Evolutionary conservation across 495 filamentous ascomycete genomes (phyloP).

Genomic region (Tuber umbilicatum): DNA sequence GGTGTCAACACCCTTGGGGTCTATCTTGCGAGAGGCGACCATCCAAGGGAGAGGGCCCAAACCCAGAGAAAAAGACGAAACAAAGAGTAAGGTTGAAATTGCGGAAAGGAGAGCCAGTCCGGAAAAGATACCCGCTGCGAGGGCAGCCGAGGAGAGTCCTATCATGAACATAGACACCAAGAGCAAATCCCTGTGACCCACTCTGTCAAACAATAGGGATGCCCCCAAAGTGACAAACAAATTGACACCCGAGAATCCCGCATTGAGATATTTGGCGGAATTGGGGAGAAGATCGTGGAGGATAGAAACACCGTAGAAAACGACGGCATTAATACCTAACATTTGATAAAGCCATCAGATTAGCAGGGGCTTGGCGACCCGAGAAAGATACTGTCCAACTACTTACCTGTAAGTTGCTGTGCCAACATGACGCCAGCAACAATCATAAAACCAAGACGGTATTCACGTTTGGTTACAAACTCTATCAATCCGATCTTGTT

Average conservation of each 20-base stretch:
- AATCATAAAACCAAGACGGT: constrained; percentile 71
- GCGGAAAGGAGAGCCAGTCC: constrained; percentile 66
- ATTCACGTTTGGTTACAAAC: constrained; percentile 45
- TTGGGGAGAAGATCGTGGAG: constrained; percentile 68
- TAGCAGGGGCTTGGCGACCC: background rate
- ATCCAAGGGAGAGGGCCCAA: constrained; percentile 93
- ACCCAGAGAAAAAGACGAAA: constrained; percentile 81
- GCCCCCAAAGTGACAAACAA: constrained; percentile 72
- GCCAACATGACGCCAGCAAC: constrained; percentile 86
- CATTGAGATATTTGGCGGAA: constrained; percentile 70
- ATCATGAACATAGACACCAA: constrained; percentile 75
- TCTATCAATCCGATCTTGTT: constrained; percentile 22
- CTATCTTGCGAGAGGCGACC: constrained; percentile 79
- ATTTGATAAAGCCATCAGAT: background rate
- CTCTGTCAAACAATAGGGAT: constrained; percentile 74
- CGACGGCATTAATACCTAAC: constrained; percentile 77
- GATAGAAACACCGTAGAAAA: constrained; percentile 95
- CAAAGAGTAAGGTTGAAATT: constrained; percentile 73
- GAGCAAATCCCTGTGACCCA: constrained; percentile 77
- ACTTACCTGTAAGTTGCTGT: too few species aligned
- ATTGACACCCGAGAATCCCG: constrained; percentile 78
- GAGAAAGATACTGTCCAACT: too few species aligned
- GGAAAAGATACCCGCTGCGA: constrained; percentile 69
- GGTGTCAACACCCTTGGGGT: constrained; percentile 80
- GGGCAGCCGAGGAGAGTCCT: constrained; percentile 62